Conservation (phyloP, 306 rosid genomes). For the Sechiopsis laciniata region DNA sequence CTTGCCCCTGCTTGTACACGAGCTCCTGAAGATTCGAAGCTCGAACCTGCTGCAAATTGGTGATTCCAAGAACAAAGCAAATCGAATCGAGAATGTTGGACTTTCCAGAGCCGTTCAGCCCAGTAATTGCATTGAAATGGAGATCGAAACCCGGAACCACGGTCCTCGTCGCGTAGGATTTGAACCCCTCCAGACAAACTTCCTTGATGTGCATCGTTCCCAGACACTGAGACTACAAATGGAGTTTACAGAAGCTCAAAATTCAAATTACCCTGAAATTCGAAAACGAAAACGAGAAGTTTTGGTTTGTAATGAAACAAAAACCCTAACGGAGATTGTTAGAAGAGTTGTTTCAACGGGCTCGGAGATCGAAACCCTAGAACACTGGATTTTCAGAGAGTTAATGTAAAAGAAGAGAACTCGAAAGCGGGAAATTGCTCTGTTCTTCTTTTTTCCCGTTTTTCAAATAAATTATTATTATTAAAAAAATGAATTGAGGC, state of each 20-base stretch:
- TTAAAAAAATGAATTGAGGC: not conserved
- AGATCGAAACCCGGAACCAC: constrained; percentile 87
- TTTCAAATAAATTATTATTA: too few relatives aligned
- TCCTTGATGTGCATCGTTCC: constrained; percentile 71
- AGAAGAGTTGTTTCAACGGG: not conserved
- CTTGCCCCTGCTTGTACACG: constrained; percentile 95
- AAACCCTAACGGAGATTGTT: not conserved
- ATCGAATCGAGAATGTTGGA: constrained; percentile 89
- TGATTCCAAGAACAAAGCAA: constrained; percentile 86
- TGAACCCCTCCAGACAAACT: constrained; percentile 89
- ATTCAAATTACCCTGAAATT: not conserved
- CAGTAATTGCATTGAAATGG: constrained; percentile 84
- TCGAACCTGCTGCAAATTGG: constrained; percentile 87
- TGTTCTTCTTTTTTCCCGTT: not conserved
- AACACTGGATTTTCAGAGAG: not conserved
- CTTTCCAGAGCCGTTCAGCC: constrained; percentile 92
- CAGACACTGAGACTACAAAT: too few relatives aligned
- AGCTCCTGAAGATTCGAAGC: constrained; percentile 94
- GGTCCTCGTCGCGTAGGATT: constrained; percentile 88
- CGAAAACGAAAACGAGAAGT: not conserved
- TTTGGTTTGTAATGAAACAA: not conserved
- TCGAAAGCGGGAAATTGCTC: constrained; percentile 5
- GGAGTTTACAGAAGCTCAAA: not conserved
- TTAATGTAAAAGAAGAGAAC: not conserved
- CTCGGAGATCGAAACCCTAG: constrained; percentile 25